A percentile compares a stretch with the other conserved stretches of the same genome.
Evolutionary conservation across 108 stramenopile species (phyloP).

Genomic region (Asterionellopsis glacialis): DNA sequence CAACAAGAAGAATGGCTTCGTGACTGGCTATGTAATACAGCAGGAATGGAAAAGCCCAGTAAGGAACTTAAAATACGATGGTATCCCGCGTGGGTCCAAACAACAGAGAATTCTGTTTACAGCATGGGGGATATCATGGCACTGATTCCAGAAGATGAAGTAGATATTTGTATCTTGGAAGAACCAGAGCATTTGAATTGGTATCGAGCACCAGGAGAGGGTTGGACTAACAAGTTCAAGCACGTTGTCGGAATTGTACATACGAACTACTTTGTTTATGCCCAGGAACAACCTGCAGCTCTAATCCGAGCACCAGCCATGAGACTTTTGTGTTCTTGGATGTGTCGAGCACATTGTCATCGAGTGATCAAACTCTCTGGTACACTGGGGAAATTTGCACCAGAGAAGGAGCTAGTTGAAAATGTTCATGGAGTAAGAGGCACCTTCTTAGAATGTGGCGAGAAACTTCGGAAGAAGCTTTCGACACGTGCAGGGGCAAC

Average conservation of each 20-base stretch:
- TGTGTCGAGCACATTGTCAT: constrained; percentile 83
- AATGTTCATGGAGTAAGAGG: constrained; percentile 94
- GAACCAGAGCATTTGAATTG: constrained; percentile 97
- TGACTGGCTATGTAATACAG: constrained; percentile 38
- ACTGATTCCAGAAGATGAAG: constrained; percentile 55
- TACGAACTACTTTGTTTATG: constrained; percentile 93
- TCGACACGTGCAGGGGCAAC: not conserved
- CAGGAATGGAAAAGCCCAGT: constrained; percentile 14
- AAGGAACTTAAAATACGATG: constrained; percentile 43
- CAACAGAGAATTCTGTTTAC: constrained; percentile 75
- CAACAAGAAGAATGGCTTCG: constrained; percentile 78
- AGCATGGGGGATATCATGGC: constrained; percentile 76
- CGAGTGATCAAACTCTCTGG: constrained; percentile 74
- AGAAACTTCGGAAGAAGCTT: constrained; percentile 16
- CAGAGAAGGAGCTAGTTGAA: constrained; percentile 69
- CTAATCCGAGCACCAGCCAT: constrained; percentile 71
- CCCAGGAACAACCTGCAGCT: constrained; percentile 50
- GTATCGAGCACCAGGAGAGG: constrained; percentile 54
- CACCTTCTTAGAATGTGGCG: constrained; percentile 67
- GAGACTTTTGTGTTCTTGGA: constrained; percentile 52
- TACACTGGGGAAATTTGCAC: constrained; percentile 59
- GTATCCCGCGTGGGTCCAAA: constrained; percentile 71
- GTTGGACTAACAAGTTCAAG: constrained; percentile 83
- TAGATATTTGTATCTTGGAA: constrained; percentile 88
- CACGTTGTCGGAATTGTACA: constrained; percentile 93